Evolutionary conservation across 306 rosid genomes (phyloP), one percentile per base, ranked within the genome.

Genomic region (Cicer chorassanicum): DNA sequence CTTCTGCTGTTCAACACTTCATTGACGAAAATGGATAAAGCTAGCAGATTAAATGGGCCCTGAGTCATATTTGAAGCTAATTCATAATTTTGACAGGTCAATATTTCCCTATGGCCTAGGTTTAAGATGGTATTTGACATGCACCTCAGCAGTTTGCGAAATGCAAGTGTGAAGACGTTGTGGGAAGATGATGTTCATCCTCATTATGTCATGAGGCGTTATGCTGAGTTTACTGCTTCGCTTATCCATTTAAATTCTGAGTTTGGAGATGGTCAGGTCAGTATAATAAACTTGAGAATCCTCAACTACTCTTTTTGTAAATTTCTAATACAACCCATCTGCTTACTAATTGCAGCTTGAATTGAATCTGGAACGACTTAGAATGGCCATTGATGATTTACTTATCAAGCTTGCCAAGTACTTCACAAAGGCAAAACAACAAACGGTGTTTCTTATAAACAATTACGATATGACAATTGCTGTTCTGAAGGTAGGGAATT

Each of bases 181-280:
- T 91, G 98, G 98, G 98, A 94, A 84, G 97, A 94, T 62, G 98
- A 94, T 78, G 92, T 91, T 84, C 98, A 87, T 84, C 97, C 98
- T 77, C 98, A 94, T 90, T 94, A 89, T 67, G 98, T 94, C 76
- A 88, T 91, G 95, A 85, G 98, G 85, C 96, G 96, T 73, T 94
- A 91, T 83, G 97, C 96, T 59, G 98, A 94, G 88, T 94, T 94
- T 83, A 91, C 97, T 56, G 98, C 97, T 73, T 91, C 97, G 3
- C 92, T 91, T 72, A 89, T 91, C 80, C 98, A 89, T 79, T 88
- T 94, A 67, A 94, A 94, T 49, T 88, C 90, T 40, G 96, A 93
- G 81, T 88, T 83, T 82, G 97, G 97, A 80, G 98, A 94, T 73
- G 95, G 96, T 64, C 98, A 93, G 96, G 93, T 91, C 68, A 72